Base-by-base conservation (phyloP, 805 yeast species). In the Yarrowia sp. region DNA sequence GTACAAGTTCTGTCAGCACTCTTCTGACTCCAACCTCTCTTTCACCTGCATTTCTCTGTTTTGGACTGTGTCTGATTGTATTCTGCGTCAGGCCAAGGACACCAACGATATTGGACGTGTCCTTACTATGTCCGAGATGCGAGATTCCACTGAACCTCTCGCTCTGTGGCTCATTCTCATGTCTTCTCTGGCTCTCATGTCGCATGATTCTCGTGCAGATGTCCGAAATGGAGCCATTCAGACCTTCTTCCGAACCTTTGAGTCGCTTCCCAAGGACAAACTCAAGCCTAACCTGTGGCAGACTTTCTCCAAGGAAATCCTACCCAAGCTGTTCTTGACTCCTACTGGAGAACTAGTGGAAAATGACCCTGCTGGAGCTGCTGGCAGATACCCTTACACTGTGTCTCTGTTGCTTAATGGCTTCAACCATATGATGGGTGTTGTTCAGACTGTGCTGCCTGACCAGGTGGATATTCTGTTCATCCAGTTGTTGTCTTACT, bases 31-130 rank as follows among this genome's bases (percentile, higher is more conserved):
- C 68, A 93, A 93, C 73, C 89, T 91, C 18, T 90, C 98, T 0
- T 92, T 93, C 73, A 90, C 96, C 57, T 87, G 97, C 0, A 89
- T 92, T 8, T 90, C 97, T 69, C 89, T 92, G 69, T 92, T 92
- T 71, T 93, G 98, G 98, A 74, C 89, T 14, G 84, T 95, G 3
- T 89, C 97, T 69, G 98, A 95, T 71, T 85, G 86, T 66, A 80
- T 85, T 63, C 76, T 53, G 31, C 10, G 55, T 0, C 28, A 64
- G 3, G 68, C 74, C 41, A 68, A 67, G 7, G 71, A 74, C 0
- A 70, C 69, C 17, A 69, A 66, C 2, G 72, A 71, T 13, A 62
- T 75, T 15, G 58, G 65, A 50, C 65, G n/a, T 7, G 67, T 65
- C 6, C 39, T 67, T 8, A 36, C 47, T 18, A 66, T 41, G 45